A percentile compares a stretch with the other conserved stretches of the same genome.
phyloP scores from a whole-genome alignment of 2,329 filamentous ascomycete species.

The Fonsecaea multimorphosa region DNA sequence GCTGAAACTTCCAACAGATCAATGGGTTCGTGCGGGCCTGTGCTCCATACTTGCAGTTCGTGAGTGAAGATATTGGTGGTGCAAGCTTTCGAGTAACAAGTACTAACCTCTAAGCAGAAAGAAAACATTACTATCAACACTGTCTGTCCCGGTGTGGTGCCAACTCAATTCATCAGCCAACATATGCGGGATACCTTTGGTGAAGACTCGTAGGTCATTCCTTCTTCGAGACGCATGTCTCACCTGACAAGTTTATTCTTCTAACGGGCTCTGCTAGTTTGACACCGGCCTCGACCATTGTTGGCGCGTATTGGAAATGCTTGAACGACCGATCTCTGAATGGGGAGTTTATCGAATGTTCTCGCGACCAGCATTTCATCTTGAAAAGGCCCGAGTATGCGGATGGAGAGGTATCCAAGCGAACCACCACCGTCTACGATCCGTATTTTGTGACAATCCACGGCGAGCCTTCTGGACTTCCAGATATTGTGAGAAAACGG shows the following conservation, averaged over 20 bases:
- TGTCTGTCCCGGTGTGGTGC: slow-evolving; percentile 56
- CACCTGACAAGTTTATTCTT: neutral
- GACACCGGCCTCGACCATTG: slow-evolving; percentile 54
- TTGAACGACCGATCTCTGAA: slow-evolving; percentile 53
- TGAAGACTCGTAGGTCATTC: slow-evolving; percentile 41
- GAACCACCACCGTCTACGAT: slow-evolving; percentile 58
- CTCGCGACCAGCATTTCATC: slow-evolving; percentile 19
- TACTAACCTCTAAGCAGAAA: slow-evolving; percentile 41
- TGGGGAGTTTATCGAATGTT: slow-evolving; percentile 53
- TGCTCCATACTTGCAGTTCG: slow-evolving; percentile 48
- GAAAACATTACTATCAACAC: slow-evolving; percentile 59
- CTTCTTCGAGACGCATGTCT: neutral
- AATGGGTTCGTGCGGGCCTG: slow-evolving; percentile 50
- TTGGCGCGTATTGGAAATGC: slow-evolving; percentile 55
- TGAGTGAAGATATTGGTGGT: neutral
- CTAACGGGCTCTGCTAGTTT: slow-evolving; percentile 37
- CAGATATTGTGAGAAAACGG: slow-evolving; percentile 7
- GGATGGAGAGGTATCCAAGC: slow-evolving; percentile 44
- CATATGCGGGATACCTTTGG: slow-evolving; percentile 53
- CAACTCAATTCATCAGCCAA: slow-evolving; percentile 54
- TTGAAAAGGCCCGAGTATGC: neutral
- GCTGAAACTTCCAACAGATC: slow-evolving; percentile 7
- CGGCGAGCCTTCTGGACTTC: slow-evolving; percentile 50
- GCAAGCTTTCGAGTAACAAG: neutral
- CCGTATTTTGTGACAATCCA: slow-evolving; percentile 55